Evolutionary conservation across 2,329 filamentous ascomycete genomes (phyloP).

Genomic region (Colletotrichum karsti): DNA sequence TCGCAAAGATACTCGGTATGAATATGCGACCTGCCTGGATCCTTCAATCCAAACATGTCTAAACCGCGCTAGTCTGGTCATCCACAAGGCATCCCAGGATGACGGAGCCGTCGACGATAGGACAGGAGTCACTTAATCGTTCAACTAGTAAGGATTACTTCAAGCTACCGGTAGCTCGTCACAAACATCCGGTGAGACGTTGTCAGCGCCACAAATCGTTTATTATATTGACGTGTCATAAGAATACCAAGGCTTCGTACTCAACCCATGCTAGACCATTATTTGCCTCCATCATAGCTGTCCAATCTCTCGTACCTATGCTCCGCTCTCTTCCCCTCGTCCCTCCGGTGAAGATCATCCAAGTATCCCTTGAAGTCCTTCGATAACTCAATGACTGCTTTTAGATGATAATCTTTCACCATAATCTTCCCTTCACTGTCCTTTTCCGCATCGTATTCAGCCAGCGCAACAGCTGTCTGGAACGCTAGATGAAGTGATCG

Average conservation of each 20-base stretch:
- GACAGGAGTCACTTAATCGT: too few species aligned
- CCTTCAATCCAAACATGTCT: neutral
- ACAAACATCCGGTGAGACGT: too few species aligned
- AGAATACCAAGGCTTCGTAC: too few species aligned
- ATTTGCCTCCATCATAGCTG: neutral
- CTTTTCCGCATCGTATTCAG: constrained; percentile 28
- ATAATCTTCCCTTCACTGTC: constrained; percentile 27
- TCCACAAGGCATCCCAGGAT: too few species aligned
- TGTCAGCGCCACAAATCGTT: too few species aligned
- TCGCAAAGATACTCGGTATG: neutral
- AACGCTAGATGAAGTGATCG: constrained; percentile 28
- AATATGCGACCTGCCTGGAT: neutral
- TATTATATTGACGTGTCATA: too few species aligned
- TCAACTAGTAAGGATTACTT: too few species aligned
- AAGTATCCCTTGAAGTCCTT: constrained; percentile 31
- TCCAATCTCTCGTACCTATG: constrained; percentile 1
- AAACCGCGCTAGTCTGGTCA: too few species aligned
- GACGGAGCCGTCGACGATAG: too few species aligned
- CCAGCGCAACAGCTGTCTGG: constrained; percentile 40
- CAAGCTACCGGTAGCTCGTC: too few species aligned
- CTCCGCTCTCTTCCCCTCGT: constrained; percentile 3
- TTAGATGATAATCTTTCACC: constrained; percentile 30
- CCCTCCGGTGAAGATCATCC: neutral
- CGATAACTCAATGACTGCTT: constrained; percentile 28
- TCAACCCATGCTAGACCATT: too few species aligned